Evolutionary conservation across 495 filamentous ascomycete species (phyloP), one percentile per base, ranked within the genome.

Genomic region (Parathielavia hyrcaniae): DNA sequence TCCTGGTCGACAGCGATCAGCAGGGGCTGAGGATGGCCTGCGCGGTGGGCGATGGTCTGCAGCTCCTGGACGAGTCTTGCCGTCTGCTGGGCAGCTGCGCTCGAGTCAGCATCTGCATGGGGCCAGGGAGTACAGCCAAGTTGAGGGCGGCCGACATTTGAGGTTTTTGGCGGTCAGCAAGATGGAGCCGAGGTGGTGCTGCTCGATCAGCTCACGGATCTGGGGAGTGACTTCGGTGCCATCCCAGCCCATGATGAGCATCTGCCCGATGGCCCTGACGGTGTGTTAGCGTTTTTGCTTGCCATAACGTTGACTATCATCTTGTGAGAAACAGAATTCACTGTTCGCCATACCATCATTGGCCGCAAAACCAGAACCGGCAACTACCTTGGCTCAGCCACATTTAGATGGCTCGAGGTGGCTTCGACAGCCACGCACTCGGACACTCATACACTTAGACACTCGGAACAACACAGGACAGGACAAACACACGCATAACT

Each of bases 161-260:
- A 96, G 77, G 67, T 96, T 96, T 73, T 96, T 95, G 43, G 90
- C 88, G 13, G 89, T 90, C 39, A 96, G 73, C 45, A 96, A 76
- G 59, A 96, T 72, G 36, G 80, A 80, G 49, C 81, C 90, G 12
- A 96, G 67, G 63, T 95, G 86, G 64, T 95, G 87, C 59, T 92
- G 79, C 67, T 89, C 83, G 63, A 96, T 95, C 59, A 96, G 81
- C 39, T 82, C 82, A 63, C 84, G 84, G 63, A 96, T 93, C 72
- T 91, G 87, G 48, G 86, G 86, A 26, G 86, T 93, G 57, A 95
- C 86, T 63, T 87, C 81, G 46, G 89, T 91, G 57, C 90, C 90
- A 79, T 96, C 89, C 77, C 91, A 96, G 69, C 89, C 90, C 89
- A 95, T 92, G 80, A 95, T 92, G 73, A 95, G 85, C 72, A 95